A percentile compares a stretch with the other conserved stretches of the same genome.
These are phyloP conservation scores for Aphanomyces invadans DNA, from an alignment of 352 stramenopile species.

Conservation along the genomic window DNA sequence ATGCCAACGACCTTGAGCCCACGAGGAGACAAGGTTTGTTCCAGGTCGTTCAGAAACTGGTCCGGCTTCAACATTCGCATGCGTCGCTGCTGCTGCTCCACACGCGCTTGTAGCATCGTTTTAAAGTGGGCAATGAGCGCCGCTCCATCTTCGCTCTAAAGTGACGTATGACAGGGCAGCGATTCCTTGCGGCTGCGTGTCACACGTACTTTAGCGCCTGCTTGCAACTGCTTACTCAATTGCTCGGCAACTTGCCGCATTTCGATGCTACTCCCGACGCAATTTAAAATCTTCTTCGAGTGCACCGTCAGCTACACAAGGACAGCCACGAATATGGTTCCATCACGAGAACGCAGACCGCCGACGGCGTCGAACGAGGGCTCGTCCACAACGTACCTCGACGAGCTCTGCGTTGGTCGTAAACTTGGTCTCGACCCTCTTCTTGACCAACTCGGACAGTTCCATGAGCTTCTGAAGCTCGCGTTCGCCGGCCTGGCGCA, in stretches of 20 bases:
- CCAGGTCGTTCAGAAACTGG: constrained; percentile 13
- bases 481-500: constrained; percentile 39
- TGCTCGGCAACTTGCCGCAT: constrained; percentile 21
- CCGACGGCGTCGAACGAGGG: too few relatives aligned
- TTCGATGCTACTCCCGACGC: constrained; percentile 19
- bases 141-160: constrained; percentile 18
- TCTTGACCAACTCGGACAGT: constrained; percentile 45
- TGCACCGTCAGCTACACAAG: constrained; percentile 14
- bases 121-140: constrained; percentile 20
- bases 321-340: too few relatives aligned
- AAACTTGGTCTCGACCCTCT: constrained; percentile 26
- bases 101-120: constrained; percentile 15
- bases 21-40: constrained; percentile 5
- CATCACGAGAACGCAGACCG: too few relatives aligned
- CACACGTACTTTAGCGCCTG: constrained; percentile 8
- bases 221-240: constrained; percentile 11
- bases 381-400: not conserved
- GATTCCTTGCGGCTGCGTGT: too few relatives aligned
- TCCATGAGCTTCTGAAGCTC: constrained; percentile 53
- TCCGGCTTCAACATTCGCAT: constrained; percentile 11
- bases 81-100: constrained; percentile 19
- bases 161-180: too few relatives aligned
- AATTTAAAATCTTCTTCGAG: constrained; percentile 21
- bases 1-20: constrained; percentile 4
- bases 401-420: constrained; percentile 21